Percentiles rank a stretch among this genome's conserved stretches.
Evolutionary conservation across 352 stramenopile species (phyloP).

Genomic region (Globisporangium uncinulatum): DNA sequence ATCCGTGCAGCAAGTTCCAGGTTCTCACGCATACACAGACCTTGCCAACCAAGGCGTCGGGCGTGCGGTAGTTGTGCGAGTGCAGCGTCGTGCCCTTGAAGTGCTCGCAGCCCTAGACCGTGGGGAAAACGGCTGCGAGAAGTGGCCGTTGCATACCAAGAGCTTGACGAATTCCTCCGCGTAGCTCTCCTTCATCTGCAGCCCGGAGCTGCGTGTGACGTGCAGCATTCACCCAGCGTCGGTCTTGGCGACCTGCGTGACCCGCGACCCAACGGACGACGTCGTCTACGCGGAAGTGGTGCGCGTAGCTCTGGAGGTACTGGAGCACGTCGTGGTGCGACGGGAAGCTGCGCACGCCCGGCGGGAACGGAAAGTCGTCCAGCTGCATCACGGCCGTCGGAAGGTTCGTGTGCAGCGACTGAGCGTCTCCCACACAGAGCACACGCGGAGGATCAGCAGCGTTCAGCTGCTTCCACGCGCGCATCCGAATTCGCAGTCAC

Average conservation of each 20-base stretch:
- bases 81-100: constrained; percentile 36
- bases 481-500: background rate
- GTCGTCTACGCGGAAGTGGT: constrained; percentile 42
- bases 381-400: constrained; percentile 80
- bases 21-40: no score
- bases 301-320: constrained; percentile 69
- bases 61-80: constrained; percentile 53
- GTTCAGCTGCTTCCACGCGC: background rate
- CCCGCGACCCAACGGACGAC: constrained; percentile 46
- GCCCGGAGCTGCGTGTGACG: constrained; percentile 20
- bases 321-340: constrained; percentile 53
- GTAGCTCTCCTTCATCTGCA: constrained; percentile 34
- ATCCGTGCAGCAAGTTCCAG: background rate
- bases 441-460: background rate
- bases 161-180: constrained; percentile 70
- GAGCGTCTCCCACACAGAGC: background rate
- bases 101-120: constrained; percentile 50
- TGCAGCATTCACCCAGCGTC: background rate
- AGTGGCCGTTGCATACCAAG: constrained; percentile 76
- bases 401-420: constrained; percentile 82
- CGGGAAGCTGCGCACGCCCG: constrained; percentile 44
- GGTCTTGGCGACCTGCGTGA: constrained; percentile 44
- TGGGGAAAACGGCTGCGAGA: constrained; percentile 44
- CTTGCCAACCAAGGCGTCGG: constrained; percentile 38
- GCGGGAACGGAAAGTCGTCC: constrained; percentile 55